Percentiles rank a stretch among this genome's conserved stretches.
Evolutionary conservation across 2,329 filamentous ascomycete species (phyloP).

Genomic region (Trichoderma atrobrunneum): DNA sequence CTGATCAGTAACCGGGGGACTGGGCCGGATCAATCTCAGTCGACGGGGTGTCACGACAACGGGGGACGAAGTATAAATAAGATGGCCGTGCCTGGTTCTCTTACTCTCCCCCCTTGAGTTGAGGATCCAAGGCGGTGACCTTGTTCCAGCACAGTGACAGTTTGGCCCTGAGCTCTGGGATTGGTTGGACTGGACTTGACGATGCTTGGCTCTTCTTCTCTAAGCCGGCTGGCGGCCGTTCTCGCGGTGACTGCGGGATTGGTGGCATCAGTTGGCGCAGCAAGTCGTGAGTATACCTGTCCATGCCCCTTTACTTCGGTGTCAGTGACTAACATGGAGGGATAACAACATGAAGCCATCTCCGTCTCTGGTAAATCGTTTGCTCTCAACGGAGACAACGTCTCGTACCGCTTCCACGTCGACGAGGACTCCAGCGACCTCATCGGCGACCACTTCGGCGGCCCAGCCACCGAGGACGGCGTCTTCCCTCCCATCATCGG

Average conservation of each 20-base stretch:
- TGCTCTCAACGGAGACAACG: constrained; percentile 52
- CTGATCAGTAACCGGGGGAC: background rate
- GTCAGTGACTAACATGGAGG: background rate
- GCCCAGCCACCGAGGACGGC: constrained; percentile 49
- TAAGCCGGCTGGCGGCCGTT: background rate
- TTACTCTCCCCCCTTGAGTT: background rate
- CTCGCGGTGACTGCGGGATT: constrained; percentile 8
- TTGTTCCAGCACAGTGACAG: background rate
- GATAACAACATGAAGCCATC: constrained; percentile 36
- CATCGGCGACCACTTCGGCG: constrained; percentile 60
- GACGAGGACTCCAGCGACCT: constrained; percentile 55
- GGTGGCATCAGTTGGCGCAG: background rate
- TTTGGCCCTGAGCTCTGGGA: background rate
- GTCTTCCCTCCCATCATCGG: constrained; percentile 38
- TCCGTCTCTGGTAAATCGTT: constrained; percentile 55
- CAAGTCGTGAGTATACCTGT: constrained; percentile 15
- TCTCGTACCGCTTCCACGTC: constrained; percentile 64
- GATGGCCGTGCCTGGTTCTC: background rate
- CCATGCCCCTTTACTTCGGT: no score
- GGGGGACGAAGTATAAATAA: constrained; percentile 8
- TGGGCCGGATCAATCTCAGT: background rate
- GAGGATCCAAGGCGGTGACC: background rate
- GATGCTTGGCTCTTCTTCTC: constrained; percentile 9
- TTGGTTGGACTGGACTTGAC: background rate
- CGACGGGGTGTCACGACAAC: background rate